Evolutionary conservation across 2,329 filamentous ascomycete genomes (phyloP).

Genomic region (Nigrospora sphaerica): DNA sequence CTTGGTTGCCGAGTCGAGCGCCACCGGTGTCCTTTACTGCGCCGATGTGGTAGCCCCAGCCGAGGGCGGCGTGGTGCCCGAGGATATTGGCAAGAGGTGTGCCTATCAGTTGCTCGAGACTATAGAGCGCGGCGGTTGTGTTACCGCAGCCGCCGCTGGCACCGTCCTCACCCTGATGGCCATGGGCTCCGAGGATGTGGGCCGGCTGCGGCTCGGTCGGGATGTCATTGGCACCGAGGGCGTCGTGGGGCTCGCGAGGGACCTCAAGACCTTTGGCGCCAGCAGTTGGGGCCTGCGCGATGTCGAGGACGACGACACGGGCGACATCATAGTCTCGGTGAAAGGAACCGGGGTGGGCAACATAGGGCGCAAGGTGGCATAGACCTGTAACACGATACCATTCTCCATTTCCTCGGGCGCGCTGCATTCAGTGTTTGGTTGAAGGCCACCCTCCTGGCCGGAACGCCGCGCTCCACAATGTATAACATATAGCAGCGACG

Average conservation of each 20-base stretch:
- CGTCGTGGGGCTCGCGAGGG: constrained; percentile 71
- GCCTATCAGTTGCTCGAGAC: constrained; percentile 84
- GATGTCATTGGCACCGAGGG: constrained; percentile 78
- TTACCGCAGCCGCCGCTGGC: constrained; percentile 61
- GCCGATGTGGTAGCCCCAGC: constrained; percentile 74
- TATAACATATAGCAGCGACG: too few relatives aligned
- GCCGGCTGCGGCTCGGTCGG: constrained; percentile 72
- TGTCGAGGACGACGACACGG: constrained; percentile 56
- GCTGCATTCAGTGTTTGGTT: neutral
- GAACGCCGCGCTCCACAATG: too few relatives aligned
- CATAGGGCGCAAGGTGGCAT: constrained; percentile 81
- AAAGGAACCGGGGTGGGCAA: constrained; percentile 93
- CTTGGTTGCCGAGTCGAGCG: constrained; percentile 86
- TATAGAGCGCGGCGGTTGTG: constrained; percentile 76
- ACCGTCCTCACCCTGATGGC: constrained; percentile 87
- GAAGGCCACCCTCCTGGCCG: too few relatives aligned
- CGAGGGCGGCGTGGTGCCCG: constrained; percentile 73
- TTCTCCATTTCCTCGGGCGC: neutral
- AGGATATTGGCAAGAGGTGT: constrained; percentile 83
- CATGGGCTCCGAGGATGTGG: constrained; percentile 96
- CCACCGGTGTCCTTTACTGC: constrained; percentile 72
- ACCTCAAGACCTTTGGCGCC: constrained; percentile 81
- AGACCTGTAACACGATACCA: constrained; percentile 10
- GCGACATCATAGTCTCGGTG: constrained; percentile 78
- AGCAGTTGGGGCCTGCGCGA: constrained; percentile 87